Conservation (phyloP, 352 stramenopile species). For the Thalassiosira pacifica region DNA sequence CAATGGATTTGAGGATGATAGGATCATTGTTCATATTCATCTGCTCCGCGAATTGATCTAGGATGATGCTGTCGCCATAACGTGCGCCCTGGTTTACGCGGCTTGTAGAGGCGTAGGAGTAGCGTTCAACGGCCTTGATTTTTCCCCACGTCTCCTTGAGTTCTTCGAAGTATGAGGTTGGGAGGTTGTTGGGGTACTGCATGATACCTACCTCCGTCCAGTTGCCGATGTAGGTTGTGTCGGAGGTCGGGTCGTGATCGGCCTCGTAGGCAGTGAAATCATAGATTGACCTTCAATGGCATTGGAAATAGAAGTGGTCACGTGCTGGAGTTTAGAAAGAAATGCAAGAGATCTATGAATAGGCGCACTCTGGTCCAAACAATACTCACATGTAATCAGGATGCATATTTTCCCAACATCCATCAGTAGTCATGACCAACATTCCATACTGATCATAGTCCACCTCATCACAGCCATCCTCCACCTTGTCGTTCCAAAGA, state of each 20-base stretch:
- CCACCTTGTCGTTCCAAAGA: constrained; percentile 61
- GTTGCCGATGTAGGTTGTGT: constrained; percentile 41
- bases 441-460: constrained; percentile 64
- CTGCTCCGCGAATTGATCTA: constrained; percentile 64
- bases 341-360: not conserved
- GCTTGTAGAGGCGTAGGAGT: constrained; percentile 49
- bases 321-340: not conserved
- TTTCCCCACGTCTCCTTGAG: constrained; percentile 12
- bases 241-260: constrained; percentile 35
- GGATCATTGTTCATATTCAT: constrained; percentile 51
- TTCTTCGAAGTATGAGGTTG: constrained; percentile 60
- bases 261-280: constrained; percentile 64
- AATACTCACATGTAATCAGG: constrained; percentile 69
- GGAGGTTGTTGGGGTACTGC: constrained; percentile 56
- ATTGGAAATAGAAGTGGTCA: not conserved
- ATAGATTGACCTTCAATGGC: constrained; percentile 52
- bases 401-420: constrained; percentile 73
- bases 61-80: constrained; percentile 64
- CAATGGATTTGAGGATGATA: constrained; percentile 37
- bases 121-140: constrained; percentile 42
- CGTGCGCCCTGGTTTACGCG: constrained; percentile 60
- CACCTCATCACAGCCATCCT: constrained; percentile 60
- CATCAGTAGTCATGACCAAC: constrained; percentile 68
- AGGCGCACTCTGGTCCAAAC: too few species aligned
- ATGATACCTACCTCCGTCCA: constrained; percentile 55